Conservation (phyloP, 257 asterid species). For the Solanum sejunctum region DNA sequence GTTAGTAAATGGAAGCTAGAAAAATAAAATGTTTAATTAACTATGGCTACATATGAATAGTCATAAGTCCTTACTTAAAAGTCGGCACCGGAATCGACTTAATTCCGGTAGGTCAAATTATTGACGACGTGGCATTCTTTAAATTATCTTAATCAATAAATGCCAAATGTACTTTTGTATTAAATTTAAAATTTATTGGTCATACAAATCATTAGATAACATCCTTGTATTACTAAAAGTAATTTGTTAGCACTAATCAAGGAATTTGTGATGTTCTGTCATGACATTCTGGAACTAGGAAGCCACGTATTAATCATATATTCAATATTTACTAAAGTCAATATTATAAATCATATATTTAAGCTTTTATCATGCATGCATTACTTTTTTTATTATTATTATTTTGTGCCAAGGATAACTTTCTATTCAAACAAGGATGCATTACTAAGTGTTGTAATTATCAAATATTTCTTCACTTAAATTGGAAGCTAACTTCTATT, state of each 20-base stretch:
- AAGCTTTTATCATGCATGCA: neutral
- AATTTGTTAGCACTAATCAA: neutral
- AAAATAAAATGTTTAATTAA: neutral
- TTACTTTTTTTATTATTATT: no score
- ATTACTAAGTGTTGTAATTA: neutral
- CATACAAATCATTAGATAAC: neutral
- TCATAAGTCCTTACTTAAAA: neutral
- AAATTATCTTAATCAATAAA: neutral
- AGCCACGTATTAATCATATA: no score
- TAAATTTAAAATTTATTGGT: neutral
- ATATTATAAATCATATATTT: no score
- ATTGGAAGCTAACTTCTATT: no score
- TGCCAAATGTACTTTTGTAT: neutral
- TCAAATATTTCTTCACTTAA: neutral
- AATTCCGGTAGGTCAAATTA: neutral
- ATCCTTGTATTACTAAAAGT: neutral
- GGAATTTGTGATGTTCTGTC: neutral
- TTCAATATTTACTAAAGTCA: no score
- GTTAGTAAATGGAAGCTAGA: neutral
- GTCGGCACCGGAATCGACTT: conserved; percentile 2
- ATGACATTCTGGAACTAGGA: neutral
- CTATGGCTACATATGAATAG: neutral
- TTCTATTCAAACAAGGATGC: no score
- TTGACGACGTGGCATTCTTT: neutral
- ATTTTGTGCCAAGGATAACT: no score